Conservation (phyloP, 2,329 filamentous ascomycete species). For the Malbranchea zuffiana region DNA sequence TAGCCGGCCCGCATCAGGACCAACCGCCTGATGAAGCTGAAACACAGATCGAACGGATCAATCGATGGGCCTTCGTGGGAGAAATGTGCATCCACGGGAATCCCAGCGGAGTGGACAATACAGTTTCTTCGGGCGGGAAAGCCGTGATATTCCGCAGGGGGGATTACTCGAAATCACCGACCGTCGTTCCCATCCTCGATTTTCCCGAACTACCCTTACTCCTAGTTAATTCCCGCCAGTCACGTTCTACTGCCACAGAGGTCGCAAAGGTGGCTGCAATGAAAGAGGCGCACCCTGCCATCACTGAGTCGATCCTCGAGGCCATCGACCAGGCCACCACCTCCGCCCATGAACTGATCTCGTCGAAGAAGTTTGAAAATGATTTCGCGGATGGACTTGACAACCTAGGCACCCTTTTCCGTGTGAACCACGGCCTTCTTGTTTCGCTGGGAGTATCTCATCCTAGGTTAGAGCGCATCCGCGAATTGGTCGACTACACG, state of each 20-base stretch:
- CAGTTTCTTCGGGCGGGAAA: slow-evolving; percentile 84
- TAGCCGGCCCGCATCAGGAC: slow-evolving; percentile 84
- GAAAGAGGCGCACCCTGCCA: slow-evolving; percentile 58
- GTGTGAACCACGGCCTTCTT: slow-evolving; percentile 84
- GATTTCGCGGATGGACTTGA: slow-evolving; percentile 53
- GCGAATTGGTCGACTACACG: slow-evolving; percentile 79
- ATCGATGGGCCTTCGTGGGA: slow-evolving; percentile 92
- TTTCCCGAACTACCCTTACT: slow-evolving; percentile 89
- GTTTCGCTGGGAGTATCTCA: slow-evolving; percentile 91
- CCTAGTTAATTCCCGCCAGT: slow-evolving; percentile 76
- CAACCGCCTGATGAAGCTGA: slow-evolving; percentile 81
- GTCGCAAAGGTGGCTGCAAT: slow-evolving; percentile 75
- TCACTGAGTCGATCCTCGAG: slow-evolving; percentile 71
- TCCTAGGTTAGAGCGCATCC: slow-evolving; percentile 79
- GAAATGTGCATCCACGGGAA: slow-evolving; percentile 98
- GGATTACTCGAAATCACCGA: slow-evolving; percentile 66
- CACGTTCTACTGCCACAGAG: slow-evolving; percentile 74
- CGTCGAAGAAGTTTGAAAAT: slow-evolving; percentile 56
- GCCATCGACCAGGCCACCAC: slow-evolving; percentile 60
- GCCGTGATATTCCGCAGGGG: slow-evolving; percentile 80
- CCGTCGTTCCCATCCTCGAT: slow-evolving; percentile 64
- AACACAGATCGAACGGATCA: slow-evolving; percentile 86
- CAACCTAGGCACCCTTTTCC: slow-evolving; percentile 75
- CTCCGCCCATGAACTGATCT: slow-evolving; percentile 46
- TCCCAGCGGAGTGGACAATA: slow-evolving; percentile 94